Evolutionary conservation across 164 flowering plant genomes (phyloP).

Genomic region (Taxillus chinensis): DNA sequence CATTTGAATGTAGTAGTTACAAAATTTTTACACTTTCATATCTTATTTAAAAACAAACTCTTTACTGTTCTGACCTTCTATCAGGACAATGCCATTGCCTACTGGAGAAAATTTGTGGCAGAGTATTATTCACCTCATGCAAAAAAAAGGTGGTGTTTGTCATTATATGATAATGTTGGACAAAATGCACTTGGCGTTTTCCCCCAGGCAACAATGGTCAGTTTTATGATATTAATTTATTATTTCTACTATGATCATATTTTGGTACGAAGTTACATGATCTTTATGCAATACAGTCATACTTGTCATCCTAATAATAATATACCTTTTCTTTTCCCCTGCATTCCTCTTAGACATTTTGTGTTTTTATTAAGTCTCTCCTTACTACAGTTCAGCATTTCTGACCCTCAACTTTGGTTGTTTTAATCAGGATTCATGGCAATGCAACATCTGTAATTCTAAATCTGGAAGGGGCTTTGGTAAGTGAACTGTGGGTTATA

Average conservation of each 20-base stretch:
- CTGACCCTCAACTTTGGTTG: not conserved
- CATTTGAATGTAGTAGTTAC: no score
- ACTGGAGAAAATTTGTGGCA: conserved; percentile 22
- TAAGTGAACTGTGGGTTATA: conserved; percentile 4
- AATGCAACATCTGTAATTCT: conserved; percentile 43
- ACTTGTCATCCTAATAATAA: no score
- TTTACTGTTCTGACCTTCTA: not conserved
- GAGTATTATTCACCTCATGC: conserved; percentile 18
- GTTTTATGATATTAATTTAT: conserved; percentile 1
- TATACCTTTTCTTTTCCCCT: no score
- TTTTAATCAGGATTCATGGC: conserved; percentile 20
- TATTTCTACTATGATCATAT: not conserved
- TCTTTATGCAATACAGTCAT: no score
- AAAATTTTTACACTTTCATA: no score
- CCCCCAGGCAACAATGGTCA: conserved; percentile 11
- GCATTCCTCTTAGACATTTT: no score
- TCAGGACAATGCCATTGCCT: conserved; percentile 18
- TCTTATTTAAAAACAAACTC: no score
- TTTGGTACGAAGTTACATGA: no score
- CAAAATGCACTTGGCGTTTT: conserved; percentile 9
- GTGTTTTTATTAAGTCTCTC: no score
- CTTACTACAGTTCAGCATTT: not conserved
- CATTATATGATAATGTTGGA: conserved; percentile 11
- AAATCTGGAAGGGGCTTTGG: conserved; percentile 53
- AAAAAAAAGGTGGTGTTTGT: conserved; percentile 23